Evolutionary conservation across 2,329 filamentous ascomycete genomes (phyloP), one percentile per base, ranked within the genome.

Genomic region (Arthroderma sp.): DNA sequence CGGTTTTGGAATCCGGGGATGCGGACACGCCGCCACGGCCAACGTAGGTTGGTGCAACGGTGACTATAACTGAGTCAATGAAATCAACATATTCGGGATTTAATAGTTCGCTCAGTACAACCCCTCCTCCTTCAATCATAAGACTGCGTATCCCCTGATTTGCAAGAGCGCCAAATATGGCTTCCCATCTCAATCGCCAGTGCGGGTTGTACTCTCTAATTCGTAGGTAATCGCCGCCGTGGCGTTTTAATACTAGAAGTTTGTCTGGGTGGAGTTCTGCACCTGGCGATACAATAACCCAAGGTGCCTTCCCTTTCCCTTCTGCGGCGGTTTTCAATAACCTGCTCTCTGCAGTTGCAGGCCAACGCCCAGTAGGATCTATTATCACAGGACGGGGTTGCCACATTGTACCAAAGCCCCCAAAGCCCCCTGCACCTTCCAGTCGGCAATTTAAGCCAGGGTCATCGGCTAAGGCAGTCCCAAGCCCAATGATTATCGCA

Each of bases 111-210:
- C 93, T 94, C 67, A 97, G 88, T 35, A 96, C 83, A 9, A 78
- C 76, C 0, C 81, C 91, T 9, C 91, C 91, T 0, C 91, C 91
- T 70, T 97, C 91, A 53, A 97, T 79, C 91, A 96, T 96, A 58
- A 96, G 77, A 67, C 89, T 95, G 55, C 73, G 71, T 47, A 95
- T 73, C 1, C 83, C 83, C 63, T 86, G 77, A 0, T 67, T 68
- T 28, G 71, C 73, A 35, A 95, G 70, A 2, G 76, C 73, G 17
- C 71, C 71, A 31, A 94, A 71, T 15, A 94, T 79, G 41, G 78
- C 76, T 9, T 70, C 70, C 89, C 88, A 94, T 17, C 76, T 71
- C 61, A 86, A 77, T 57, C 77, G 73, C 67, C 70, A 71, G 33
- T 73, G 66, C 15, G 66, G 72, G 52, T 69, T 70, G 56, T 68